Evolutionary conservation across 1,139 yeast genomes (phyloP), one percentile per base, ranked within the genome.

Genomic region (Hyphopichia fennica): DNA sequence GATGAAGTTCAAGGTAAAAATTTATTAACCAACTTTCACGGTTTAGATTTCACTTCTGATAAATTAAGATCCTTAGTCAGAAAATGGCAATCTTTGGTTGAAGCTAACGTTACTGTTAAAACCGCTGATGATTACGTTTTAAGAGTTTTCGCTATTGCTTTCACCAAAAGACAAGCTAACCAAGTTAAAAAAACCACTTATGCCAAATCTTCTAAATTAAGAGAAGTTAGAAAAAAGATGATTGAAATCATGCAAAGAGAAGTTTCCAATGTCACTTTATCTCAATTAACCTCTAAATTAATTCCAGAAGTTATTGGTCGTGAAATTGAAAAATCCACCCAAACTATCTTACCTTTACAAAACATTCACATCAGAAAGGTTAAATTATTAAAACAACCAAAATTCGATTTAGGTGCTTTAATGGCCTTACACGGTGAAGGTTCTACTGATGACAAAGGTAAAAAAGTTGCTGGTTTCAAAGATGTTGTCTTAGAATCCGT

Each of bases 1-100:
- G 79, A 73, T 53, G 79, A 73, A 65, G 79, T 73, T 44, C 77
- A 73, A 63, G 78, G 78, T 63, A 73, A 73, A 65, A 72, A 73
- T 69, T 71, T 73, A 62, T 72, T 73, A 61, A 73, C 79, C 67
- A 73, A 73, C 72, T 73, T 73, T 72, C 77, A 73, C 62, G 79
- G 78, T 48, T 61, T 73, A 57, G 75, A 71, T 63, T 72, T 73
- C 63, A 73, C 78, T 53, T 58, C 75, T 44, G 79, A 73, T 62
- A 73, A 73, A 62, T 63, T 73, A 54, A 71, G 78, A 69, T 72
- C 78, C 37, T 70, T 73, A 61, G 79, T 73, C 43, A 71, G 77
- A 69, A 73, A 73, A 58, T 73, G 79, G 79, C 79, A 73, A 68
- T 72, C 78, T 42, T 69, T 73, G 60, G 78, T 73, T 49, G 78